These are phyloP conservation scores for Tetradesmus lagerheimii DNA, from an alignment of 139 green algal genomes.

Conservation along the genomic window DNA sequence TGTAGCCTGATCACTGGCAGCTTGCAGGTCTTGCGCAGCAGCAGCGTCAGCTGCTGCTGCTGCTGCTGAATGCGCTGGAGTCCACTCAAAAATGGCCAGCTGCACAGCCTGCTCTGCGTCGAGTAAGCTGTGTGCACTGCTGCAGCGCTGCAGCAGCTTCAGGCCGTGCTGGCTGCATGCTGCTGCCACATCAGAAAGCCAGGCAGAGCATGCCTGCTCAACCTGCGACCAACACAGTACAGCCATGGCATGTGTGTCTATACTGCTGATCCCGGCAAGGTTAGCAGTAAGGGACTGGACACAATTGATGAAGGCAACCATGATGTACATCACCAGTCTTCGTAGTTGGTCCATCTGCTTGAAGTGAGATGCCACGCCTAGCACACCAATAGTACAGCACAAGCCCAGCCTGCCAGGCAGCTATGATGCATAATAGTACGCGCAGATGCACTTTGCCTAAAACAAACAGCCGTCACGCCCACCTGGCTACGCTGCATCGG, in stretches of 20 bases:
- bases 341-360: no score
- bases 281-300: no score
- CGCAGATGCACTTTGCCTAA: no score
- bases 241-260: no score
- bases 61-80: not conserved
- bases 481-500: slow-evolving; percentile 24
- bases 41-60: slow-evolving; percentile 18
- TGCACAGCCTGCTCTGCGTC: slow-evolving; percentile 66
- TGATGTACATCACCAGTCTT: no score
- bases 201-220: slow-evolving; percentile 69
- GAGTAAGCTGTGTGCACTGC: slow-evolving; percentile 45
- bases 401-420: no score
- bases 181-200: slow-evolving; percentile 69
- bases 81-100: slow-evolving; percentile 58
- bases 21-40: not conserved
- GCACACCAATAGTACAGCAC: no score
- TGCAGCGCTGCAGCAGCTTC: slow-evolving; percentile 67
- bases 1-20: not conserved
- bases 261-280: no score
- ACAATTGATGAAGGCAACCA: no score
- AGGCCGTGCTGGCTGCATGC: slow-evolving; percentile 52
- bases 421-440: no score
- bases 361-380: no score
- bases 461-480: not conserved
- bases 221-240: slow-evolving; percentile 57